These are phyloP conservation scores for Babesia sp. DNA, from an alignment of 169 alveolate genomes.

Conservation along the genomic window DNA sequence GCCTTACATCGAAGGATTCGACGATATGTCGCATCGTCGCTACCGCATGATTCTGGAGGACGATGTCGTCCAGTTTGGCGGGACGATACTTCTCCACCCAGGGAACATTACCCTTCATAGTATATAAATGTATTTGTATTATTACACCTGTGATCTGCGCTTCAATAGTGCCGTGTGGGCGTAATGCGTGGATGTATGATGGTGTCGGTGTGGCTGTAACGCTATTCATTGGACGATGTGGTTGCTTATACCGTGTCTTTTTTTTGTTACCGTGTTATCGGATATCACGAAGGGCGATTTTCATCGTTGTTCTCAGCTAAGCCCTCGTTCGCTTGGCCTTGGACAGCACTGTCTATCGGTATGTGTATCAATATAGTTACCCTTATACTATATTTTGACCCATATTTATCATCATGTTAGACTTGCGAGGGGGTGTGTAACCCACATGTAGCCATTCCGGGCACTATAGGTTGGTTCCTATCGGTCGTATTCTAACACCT, in stretches of 20 bases:
- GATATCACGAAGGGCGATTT: not conserved
- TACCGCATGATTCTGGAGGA: slow-evolving; percentile 80
- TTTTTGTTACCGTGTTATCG: not conserved
- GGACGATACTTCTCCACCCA: slow-evolving; percentile 88
- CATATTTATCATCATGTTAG: not conserved
- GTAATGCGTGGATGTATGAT: slow-evolving; percentile 12
- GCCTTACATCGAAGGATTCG: slow-evolving; percentile 62
- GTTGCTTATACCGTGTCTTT: not conserved
- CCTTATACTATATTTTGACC: not conserved
- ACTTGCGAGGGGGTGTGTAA: slow-evolving; percentile 56
- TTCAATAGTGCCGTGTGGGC: not conserved
- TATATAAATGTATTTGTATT: not conserved
- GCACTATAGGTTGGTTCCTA: slow-evolving; percentile 45
- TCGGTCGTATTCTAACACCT: not conserved
- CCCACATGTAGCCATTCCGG: slow-evolving; percentile 53
- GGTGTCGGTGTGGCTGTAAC: not conserved
- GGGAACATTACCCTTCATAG: slow-evolving; percentile 68
- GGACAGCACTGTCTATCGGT: slow-evolving; percentile 68
- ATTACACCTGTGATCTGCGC: not conserved
- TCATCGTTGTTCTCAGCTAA: slow-evolving; percentile 43
- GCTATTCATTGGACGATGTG: slow-evolving; percentile 17
- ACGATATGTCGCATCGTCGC: slow-evolving; percentile 77
- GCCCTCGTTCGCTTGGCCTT: slow-evolving; percentile 55
- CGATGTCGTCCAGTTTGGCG: slow-evolving; percentile 74
- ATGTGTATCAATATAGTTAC: not conserved